Evolutionary conservation across 768 basidiomycete genomes (phyloP).

Genomic region (Butyriboletus loyo): DNA sequence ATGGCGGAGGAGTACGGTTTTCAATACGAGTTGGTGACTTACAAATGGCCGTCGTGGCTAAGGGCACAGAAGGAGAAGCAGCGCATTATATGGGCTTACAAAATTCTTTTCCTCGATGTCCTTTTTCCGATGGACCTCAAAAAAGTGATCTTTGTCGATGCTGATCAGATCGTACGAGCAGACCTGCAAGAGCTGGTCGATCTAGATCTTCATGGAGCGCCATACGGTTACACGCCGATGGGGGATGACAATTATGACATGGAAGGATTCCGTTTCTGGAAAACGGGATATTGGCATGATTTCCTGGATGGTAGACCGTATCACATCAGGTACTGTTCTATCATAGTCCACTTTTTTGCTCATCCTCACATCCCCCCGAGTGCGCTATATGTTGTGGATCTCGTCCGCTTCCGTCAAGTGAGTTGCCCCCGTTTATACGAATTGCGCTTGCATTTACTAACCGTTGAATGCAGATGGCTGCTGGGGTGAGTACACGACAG

Average conservation of each 20-base stretch:
- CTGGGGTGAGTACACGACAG: constrained; percentile 43
- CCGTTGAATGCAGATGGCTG: constrained; percentile 42
- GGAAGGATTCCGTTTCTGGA: constrained; percentile 99
- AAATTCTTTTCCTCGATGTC: constrained; percentile 98
- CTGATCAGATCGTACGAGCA: constrained; percentile 95
- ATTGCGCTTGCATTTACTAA: background rate
- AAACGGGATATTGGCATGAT: constrained; percentile 93
- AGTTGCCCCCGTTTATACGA: background rate
- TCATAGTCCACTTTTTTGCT: background rate
- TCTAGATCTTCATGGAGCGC: constrained; percentile 86
- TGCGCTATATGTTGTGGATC: constrained; percentile 93
- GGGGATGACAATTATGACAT: constrained; percentile 92
- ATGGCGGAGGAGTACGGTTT: constrained; percentile 90
- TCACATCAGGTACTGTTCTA: constrained; percentile 78
- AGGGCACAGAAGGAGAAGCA: constrained; percentile 98
- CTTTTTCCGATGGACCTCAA: constrained; percentile 99
- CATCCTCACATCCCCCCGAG: constrained; percentile 39
- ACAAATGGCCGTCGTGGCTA: constrained; percentile 99
- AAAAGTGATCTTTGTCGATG: constrained; percentile 98
- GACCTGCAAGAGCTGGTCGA: constrained; percentile 95
- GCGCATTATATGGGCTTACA: constrained; percentile 98
- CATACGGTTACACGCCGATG: constrained; percentile 97
- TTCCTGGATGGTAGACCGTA: constrained; percentile 82
- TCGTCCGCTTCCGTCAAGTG: constrained; percentile 91
- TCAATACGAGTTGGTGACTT: constrained; percentile 96